A percentile compares a stretch with the other conserved stretches of the same genome.
phyloP scores from a whole-genome alignment of 495 filamentous ascomycete genomes.

The Pyrenopolyporus hunteri region DNA sequence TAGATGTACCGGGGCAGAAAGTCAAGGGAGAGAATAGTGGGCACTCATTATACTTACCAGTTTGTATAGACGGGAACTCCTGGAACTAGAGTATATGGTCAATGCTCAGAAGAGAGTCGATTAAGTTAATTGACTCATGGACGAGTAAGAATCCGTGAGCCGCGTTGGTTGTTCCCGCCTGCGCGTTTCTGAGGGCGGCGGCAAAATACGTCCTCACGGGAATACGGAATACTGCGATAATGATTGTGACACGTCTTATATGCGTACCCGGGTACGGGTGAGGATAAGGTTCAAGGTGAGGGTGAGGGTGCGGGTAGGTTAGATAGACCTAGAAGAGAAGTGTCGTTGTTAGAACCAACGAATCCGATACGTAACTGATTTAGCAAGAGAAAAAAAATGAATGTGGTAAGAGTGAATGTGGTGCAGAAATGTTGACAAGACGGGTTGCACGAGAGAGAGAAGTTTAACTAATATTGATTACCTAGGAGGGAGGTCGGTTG shows the following conservation, averaged over 20 bases:
- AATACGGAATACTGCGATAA: background rate
- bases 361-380: too few species aligned
- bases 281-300: too few species aligned
- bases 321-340: slow-evolving; percentile 2
- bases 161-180: background rate
- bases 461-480: slow-evolving; percentile 21
- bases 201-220: background rate
- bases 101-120: background rate
- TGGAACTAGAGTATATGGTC: background rate
- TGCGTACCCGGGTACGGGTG: background rate
- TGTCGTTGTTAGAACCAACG: slow-evolving; percentile 1
- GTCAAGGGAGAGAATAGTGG: background rate
- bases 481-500: background rate
- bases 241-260: background rate
- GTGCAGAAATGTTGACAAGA: too few species aligned
- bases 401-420: too few species aligned
- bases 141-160: background rate
- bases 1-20: background rate
- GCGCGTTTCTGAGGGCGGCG: background rate
- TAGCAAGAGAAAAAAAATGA: too few species aligned
- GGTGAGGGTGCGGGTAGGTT: background rate
- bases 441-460: slow-evolving; percentile 11
- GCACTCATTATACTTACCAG: slow-evolving; percentile 15
- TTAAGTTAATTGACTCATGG: slow-evolving; percentile 18
- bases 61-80: background rate